Evolutionary conservation across 2,329 filamentous ascomycete genomes (phyloP), one percentile per base, ranked within the genome.

Genomic region (Calycina marina): DNA sequence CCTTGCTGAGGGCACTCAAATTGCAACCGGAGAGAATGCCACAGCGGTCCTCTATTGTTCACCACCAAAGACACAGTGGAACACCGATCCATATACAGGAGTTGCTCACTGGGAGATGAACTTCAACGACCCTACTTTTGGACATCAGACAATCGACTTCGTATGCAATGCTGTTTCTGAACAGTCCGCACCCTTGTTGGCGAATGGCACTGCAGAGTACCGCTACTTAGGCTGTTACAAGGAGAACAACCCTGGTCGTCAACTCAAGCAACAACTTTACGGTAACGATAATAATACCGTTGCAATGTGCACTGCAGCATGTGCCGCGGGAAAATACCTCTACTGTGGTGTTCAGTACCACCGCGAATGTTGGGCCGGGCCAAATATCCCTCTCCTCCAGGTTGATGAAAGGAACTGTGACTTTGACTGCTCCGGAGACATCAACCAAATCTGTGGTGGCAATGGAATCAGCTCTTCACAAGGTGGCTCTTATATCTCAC

Each of bases 61-160:
- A 2, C 65, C 64, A 0, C 67, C 68, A 6, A 69, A 70, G 46
- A 56, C 58, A 0, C 68, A 72, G 39, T 67, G 68, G 56, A 72
- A 75, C 40, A 50, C 59, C 2, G 57, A 66, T n/a, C 47, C 62
- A 0, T 69, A 65, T 39, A 54, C 52, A 4, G 62, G 62, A 3
- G 54, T 49, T 0, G 64, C 67, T 0, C 45, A 53, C 2, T 73
- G 69, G 69, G 69, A 63, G 0, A 58, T 58, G 30, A 59, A 59
- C 34, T 49, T 49, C 2, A 51, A 14, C 33, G 56, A 58, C 37
- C 40, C 51, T 6, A 48, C 27, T 13, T 58, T 53, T 40, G 56
- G 55, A 3, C 41, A 54, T 8, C 54, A 56, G 28, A 40, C 47
- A 6, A 42, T 57, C 14, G 31, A 46, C 14, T 49, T 54, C 13